Evolutionary conservation across 2,329 filamentous ascomycete genomes (phyloP), one percentile per base, ranked within the genome.

Genomic region (Cryphonectria parasitica): DNA sequence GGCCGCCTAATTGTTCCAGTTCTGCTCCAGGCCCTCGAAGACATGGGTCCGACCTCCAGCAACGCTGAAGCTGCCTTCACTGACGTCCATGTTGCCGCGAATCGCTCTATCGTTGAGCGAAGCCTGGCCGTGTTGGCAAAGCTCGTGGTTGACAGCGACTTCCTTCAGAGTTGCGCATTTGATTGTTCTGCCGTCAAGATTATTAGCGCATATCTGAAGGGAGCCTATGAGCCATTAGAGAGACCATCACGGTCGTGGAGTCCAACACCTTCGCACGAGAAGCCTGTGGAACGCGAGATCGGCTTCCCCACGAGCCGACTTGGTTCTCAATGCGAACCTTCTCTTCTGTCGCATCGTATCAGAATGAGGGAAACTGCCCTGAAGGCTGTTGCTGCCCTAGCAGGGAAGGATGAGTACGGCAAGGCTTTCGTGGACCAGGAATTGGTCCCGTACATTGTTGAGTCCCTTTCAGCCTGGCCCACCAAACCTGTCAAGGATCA

Each of bases 401-500:
- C 92, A 2, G 91, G 91, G 75, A 94, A 94, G 76, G 94, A 98
- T 75, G 89, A 92, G 34, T 93, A 95, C 77, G 88, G 95, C 60
- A 97, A 97, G 77, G 86, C 88, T 0, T 88, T 98, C 63, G 92
- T 96, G 67, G 91, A 95, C 34, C 89, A 93, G 75, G 93, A 94
- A n/a, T 88, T 92, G 65, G 86, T 97, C 61, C 87, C 90, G 0
- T 94, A 92, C 77, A 90, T 98, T 66, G 91, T 97, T 58, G 93
- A 97, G 75, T 96, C 94, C 0, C 86, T 98, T 61, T 81, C 77
- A 1, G 80, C 82, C 67, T 90, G 87, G 41, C 86, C 86, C n/a
- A 79, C 81, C 41, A 88, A 86, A 73, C 86, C 87, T 0, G 81
- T 79, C 41, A 85, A 83, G 73, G 83, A 87, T 45, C 79, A 81